Percentiles rank a stretch among this genome's conserved stretches.
Evolutionary conservation across 352 stramenopile species (phyloP).

Genomic region (Pythium volutum): DNA sequence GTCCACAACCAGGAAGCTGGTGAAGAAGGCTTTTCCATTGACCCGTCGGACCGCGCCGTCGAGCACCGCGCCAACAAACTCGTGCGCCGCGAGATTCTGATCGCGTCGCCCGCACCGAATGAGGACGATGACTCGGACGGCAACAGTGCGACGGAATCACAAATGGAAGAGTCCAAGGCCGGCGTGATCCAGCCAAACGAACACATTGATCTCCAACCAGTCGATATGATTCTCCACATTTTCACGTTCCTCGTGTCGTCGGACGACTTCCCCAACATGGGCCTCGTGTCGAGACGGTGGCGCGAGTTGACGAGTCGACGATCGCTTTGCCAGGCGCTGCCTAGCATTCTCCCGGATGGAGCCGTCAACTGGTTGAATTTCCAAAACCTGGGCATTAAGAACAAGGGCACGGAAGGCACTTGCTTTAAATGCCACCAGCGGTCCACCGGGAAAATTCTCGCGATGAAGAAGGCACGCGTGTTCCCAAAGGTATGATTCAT

Average conservation of each 20-base stretch:
- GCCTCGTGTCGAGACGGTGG: constrained; percentile 76
- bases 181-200: constrained; percentile 43
- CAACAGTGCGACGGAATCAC: constrained; percentile 26
- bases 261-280: constrained; percentile 69
- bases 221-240: constrained; percentile 87
- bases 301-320: constrained; percentile 67
- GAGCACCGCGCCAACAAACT: constrained; percentile 83
- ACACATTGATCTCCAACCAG: constrained; percentile 82
- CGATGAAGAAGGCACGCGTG: constrained; percentile 87
- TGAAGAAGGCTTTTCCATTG: constrained; percentile 83
- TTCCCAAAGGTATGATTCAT: constrained; percentile 71
- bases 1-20: constrained; percentile 76
- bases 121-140: constrained; percentile 78
- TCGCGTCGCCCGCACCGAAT: constrained; percentile 70
- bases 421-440: constrained; percentile 87
- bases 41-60: constrained; percentile 77
- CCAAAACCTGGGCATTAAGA: constrained; percentile 87
- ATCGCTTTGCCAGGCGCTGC: constrained; percentile 67
- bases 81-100: constrained; percentile 81
- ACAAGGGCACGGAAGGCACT: constrained; percentile 87
- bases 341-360: constrained; percentile 63
- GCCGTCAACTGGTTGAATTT: constrained; percentile 88
- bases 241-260: constrained; percentile 82
- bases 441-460: constrained; percentile 79
- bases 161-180: constrained; percentile 34